Evolutionary conservation across 2,329 filamentous ascomycete species (phyloP), one percentile per base, ranked within the genome.

Genomic region (Claviceps capensis): DNA sequence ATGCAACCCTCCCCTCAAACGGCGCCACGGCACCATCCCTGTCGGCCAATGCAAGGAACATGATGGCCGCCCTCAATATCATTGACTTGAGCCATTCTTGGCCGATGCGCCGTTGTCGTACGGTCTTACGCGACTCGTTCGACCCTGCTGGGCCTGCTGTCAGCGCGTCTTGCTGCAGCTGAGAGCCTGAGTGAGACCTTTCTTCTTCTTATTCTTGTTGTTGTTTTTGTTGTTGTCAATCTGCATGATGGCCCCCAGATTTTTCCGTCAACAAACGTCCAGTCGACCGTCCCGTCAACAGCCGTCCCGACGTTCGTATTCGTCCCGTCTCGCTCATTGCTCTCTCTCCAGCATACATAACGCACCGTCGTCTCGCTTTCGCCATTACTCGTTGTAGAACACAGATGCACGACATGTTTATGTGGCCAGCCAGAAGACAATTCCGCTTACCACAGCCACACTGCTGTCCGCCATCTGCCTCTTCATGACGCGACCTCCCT

Each of bases 11-110:
- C 40, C 19, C 42, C 19, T 6, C 42, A 19, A 23, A 16, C 42
- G 19, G 16, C n/a, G 42, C 42, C 17, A 42, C 11, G 41, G 13
- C 41, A 7, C 13, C 42, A 43, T 22, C 42, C 36, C 19, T 40
- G 36, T 44, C 50, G 1, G 36, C 38, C 46, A 40, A 52, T 52
- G 51, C 51, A 52, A 52, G 51, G 52, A 53, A 52, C 38, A 42
- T 50, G 43, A 22, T 26, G 26, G 38, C 30, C 6, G 19, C 23
- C 14, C 19, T 36, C 34, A 22, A 41, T 36, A 40, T 13, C 37
- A 36, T 23, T n/a, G 40, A 17, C 40, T 41, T 17, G 41, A 23
- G 41, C 26, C 14, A 14, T 26, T 30, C 45, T 17, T 44, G 42
- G 38, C 34, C 44, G 36, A 44, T 41, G 40, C 30, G 44, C 36